Evolutionary conservation across 176 grass and related monocot genomes (phyloP).

Genomic region (Dendrocalamus sinicus): DNA sequence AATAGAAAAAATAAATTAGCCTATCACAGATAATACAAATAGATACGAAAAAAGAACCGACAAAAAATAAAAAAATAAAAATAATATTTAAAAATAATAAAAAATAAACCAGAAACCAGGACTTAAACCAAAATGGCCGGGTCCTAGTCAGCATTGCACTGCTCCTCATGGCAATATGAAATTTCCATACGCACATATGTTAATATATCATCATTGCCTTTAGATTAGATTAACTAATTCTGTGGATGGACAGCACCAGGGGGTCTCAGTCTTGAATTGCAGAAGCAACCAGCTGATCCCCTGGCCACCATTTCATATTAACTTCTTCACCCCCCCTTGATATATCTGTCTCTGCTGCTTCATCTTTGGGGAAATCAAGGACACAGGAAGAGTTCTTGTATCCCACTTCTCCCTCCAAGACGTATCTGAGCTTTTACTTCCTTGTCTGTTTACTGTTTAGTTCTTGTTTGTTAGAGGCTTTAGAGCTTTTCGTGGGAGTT

Average conservation of each 20-base stretch:
- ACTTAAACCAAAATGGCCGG: too few species aligned
- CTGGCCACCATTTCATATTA: neutral
- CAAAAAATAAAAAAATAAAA: too few species aligned
- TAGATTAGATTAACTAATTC: neutral
- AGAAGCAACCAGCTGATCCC: conserved; percentile 15
- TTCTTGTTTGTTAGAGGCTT: conserved; percentile 1
- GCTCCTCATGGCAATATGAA: conserved; percentile 11
- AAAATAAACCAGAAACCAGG: too few species aligned
- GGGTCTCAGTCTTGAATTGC: conserved; percentile 27
- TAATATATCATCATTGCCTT: neutral
- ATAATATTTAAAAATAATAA: too few species aligned
- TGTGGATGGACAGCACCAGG: neutral
- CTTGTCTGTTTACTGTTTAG: neutral
- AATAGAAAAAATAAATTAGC: too few species aligned
- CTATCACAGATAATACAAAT: too few species aligned
- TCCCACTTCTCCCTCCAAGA: neutral
- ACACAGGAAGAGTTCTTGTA: neutral
- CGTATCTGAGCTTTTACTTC: neutral
- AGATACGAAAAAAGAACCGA: too few species aligned
- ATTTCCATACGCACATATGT: conserved; percentile 15
- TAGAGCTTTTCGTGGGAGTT: conserved; percentile 14
- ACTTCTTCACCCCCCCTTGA: neutral
- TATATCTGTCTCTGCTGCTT: neutral
- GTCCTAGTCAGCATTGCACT: neutral
- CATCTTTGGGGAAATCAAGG: neutral